Evolutionary conservation across 129 eudicot species (phyloP), one percentile per base, ranked within the genome.

Genomic region (Heracleum sosnowskyi): DNA sequence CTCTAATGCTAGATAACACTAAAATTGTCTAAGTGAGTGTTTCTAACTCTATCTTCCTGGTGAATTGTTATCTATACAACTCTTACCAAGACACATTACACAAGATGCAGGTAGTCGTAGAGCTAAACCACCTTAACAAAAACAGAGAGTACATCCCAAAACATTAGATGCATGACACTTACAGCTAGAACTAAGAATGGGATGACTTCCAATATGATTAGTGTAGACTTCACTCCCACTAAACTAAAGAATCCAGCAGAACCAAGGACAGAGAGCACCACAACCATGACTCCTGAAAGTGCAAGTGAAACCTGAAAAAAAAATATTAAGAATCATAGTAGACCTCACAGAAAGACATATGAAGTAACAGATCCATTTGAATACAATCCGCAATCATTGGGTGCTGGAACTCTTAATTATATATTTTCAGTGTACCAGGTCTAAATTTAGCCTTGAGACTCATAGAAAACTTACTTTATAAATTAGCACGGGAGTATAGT

Each of bases 201-300:
- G 77, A 90, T 90, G 91, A 90, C 95, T 90, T 90, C 95, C 91
- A 90, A 77, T 73, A 90, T 87, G 78, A 90, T 90, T 37, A 90
- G 84, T 40, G 95, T 90, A 47, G 95, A 90, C 80, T 90, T 90
- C 73, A 90, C 85, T 71, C 95, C 95, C 26, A 90, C 37, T 37
- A 89, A 86, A 85, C 95, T 90, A 88, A 90, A 90, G 77, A 90
- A 84, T 51, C 95, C 95, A 37, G 84, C 91, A 33, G 95, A 90
- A 80, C 88, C 95, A 40, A 90, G 91, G 55, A 90, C 95, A 70
- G 95, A 85, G 34, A 90, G 91, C 85, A 90, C 47, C 79, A 90
- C 95, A 75, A 90, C 85, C 77, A 85, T 71, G 74, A 90, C 89
- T 78, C 95, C 95, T 40, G 91, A 87, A 81, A 90, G 88, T 12